phyloP scores from a whole-genome alignment of 208 protist genomes.

The Trypanosoma mega region DNA sequence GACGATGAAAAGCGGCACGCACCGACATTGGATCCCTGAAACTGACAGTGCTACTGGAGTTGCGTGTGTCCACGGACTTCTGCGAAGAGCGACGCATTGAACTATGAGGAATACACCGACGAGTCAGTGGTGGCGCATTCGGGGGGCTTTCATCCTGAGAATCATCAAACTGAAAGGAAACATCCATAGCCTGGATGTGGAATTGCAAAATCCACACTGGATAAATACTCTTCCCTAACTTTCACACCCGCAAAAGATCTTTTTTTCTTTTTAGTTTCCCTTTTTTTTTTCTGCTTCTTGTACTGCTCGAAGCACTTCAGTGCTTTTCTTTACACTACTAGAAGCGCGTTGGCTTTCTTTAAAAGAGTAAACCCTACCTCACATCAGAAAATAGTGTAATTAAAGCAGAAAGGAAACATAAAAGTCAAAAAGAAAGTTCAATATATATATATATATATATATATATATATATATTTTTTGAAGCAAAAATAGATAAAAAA shows the following conservation, averaged over 20 bases:
- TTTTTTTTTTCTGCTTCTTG: background rate
- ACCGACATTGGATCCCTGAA: background rate
- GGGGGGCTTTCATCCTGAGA: background rate
- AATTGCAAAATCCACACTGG: no score
- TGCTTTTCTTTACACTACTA: background rate
- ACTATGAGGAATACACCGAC: background rate
- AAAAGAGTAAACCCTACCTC: no score
- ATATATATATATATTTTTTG: slow-evolving; percentile 7
- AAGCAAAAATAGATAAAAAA: background rate
- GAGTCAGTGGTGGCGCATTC: background rate
- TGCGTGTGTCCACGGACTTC: background rate
- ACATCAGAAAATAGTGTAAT: slow-evolving; percentile 12
- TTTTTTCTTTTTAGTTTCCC: background rate
- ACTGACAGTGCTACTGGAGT: background rate
- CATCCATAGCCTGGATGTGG: no score
- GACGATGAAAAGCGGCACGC: background rate
- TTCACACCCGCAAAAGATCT: background rate
- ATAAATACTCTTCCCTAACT: background rate
- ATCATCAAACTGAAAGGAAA: background rate
- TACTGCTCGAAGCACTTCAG: background rate
- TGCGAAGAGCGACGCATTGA: background rate
- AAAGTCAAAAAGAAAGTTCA: background rate
- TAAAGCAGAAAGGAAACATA: slow-evolving; percentile 8
- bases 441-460: slow-evolving; percentile 10
- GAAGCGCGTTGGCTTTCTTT: no score